Evolutionary conservation across 2,329 filamentous ascomycete genomes (phyloP).

Genomic region (Sporothrix curviconia): DNA sequence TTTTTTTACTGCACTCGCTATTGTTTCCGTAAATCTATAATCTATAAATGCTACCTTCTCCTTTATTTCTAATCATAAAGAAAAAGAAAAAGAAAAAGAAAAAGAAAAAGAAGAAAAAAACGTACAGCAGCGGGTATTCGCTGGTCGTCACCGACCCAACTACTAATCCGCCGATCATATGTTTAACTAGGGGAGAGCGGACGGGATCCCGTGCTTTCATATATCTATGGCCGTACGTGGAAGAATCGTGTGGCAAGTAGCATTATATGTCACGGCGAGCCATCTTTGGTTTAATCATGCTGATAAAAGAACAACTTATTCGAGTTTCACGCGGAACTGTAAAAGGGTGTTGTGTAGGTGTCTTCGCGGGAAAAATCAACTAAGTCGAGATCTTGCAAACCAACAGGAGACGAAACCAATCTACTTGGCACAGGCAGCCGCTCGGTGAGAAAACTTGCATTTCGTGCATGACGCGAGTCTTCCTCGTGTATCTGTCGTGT

Average conservation of each 20-base stretch:
- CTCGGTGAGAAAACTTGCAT: background rate
- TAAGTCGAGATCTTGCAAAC: too few relatives aligned
- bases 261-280: too few relatives aligned
- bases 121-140: conserved; percentile 15
- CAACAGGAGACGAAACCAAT: background rate
- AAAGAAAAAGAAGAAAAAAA: conserved; percentile 8
- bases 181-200: conserved; percentile 13
- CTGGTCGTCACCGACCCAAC: conserved; percentile 14
- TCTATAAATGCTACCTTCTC: background rate
- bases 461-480: background rate
- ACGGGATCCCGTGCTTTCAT: conserved; percentile 13
- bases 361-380: too few relatives aligned
- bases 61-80: background rate
- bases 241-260: background rate
- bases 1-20: background rate
- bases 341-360: too few relatives aligned
- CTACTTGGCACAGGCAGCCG: background rate
- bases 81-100: background rate
- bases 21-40: background rate
- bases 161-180: conserved; percentile 11
- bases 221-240: conserved; percentile 8
- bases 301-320: too few relatives aligned
- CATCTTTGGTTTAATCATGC: too few relatives aligned
- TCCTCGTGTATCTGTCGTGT: background rate
- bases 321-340: too few relatives aligned